Conservation (phyloP, 2,329 filamentous ascomycete genomes). For the Rachicladosporium sp. region DNA sequence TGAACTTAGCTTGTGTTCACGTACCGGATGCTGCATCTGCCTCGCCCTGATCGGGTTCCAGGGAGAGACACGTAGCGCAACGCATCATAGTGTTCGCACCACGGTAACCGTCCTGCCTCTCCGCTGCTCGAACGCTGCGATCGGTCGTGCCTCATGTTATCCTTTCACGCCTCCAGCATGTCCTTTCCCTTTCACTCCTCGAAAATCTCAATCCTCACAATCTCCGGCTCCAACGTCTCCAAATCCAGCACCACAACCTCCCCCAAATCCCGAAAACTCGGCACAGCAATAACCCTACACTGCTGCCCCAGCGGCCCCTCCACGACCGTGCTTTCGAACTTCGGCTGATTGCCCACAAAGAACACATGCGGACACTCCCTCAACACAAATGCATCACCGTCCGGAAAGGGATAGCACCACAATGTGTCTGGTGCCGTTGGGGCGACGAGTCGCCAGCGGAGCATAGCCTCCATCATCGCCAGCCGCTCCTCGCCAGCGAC, state of each 20-base stretch:
- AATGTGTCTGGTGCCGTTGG: slow-evolving; percentile 93
- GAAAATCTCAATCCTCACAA: slow-evolving; percentile 45
- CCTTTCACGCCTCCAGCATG: too few relatives aligned
- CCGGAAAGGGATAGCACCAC: slow-evolving; percentile 94
- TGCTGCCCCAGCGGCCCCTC: slow-evolving; percentile 46
- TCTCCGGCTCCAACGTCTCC: slow-evolving; percentile 70
- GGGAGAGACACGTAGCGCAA: too few relatives aligned
- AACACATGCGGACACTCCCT: slow-evolving; percentile 79
- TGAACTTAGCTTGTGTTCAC: too few relatives aligned
- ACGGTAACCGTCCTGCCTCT: too few relatives aligned
- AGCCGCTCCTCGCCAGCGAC: slow-evolving; percentile 60
- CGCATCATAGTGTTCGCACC: too few relatives aligned
- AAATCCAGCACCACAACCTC: slow-evolving; percentile 74
- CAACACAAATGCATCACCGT: slow-evolving; percentile 82
- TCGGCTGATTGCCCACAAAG: slow-evolving; percentile 52
- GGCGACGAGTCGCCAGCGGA: slow-evolving; percentile 80
- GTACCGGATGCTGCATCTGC: too few relatives aligned
- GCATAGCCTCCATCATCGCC: slow-evolving; percentile 87
- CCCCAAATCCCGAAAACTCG: slow-evolving; percentile 64
- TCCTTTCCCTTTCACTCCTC: slow-evolving; percentile 6
- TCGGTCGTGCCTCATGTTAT: too few relatives aligned
- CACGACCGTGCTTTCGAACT: slow-evolving; percentile 49
- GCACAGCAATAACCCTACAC: slow-evolving; percentile 71
- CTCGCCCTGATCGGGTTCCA: too few relatives aligned
- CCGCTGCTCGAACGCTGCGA: too few relatives aligned